phyloP scores from a whole-genome alignment of 768 basidiomycete species.

The Macrolepiota fuliginosa region DNA sequence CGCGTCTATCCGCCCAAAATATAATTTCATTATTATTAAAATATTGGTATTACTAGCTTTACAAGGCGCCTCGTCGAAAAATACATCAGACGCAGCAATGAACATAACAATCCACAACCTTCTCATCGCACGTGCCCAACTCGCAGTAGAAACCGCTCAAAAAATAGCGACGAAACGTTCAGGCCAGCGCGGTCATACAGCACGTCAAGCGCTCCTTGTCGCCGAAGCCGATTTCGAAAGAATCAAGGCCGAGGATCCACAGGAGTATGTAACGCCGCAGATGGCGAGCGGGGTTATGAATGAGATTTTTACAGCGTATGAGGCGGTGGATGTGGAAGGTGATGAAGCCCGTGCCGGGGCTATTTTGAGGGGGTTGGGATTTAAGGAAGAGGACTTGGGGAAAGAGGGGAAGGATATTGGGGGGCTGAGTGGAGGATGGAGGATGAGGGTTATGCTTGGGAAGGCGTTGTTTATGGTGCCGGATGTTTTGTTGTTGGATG shows the following conservation, averaged over 20 bases:
- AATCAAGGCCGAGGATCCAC: conserved; percentile 25
- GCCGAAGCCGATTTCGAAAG: conserved; percentile 39
- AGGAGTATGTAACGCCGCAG: conserved; percentile 26
- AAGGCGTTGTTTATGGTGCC: conserved; percentile 53
- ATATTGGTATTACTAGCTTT: conserved; percentile 16
- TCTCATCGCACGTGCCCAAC: conserved; percentile 20
- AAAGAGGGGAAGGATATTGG: conserved; percentile 35
- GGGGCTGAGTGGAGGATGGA: conserved; percentile 64
- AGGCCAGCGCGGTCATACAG: conserved; percentile 55
- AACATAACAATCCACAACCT: conserved; percentile 23
- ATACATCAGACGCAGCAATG: conserved; percentile 18
- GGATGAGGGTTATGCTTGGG: conserved; percentile 57
- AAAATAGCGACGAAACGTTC: conserved; percentile 51
- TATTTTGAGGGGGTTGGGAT: conserved; percentile 61
- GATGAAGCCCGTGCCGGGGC: conserved; percentile 46
- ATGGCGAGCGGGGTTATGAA: conserved; percentile 23
- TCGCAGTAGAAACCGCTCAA: conserved; percentile 31
- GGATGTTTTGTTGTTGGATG: conserved; percentile 60
- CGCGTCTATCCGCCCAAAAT: too few species aligned
- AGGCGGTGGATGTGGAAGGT: conserved; percentile 33
- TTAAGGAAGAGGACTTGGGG: conserved; percentile 33
- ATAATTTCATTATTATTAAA: neutral
- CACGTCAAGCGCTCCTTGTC: conserved; percentile 48
- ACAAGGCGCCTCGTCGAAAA: conserved; percentile 21
- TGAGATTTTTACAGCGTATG: conserved; percentile 27